Evolutionary conservation across 352 stramenopile species (phyloP).

Genomic region (Phytophthora constricta): DNA sequence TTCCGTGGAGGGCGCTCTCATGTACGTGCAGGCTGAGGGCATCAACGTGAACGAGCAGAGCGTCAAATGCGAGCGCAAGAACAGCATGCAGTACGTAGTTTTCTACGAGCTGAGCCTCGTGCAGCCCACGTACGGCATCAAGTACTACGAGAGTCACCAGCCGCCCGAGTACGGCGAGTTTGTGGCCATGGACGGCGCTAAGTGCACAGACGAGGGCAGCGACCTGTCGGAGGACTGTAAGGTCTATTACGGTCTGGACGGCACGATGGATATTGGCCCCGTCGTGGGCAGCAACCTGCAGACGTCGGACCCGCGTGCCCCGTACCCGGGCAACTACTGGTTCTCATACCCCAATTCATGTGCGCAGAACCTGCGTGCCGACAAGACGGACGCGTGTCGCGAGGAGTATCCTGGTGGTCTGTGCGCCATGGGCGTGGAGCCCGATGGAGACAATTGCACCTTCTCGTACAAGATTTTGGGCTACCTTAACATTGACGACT

Average conservation of each 20-base stretch:
- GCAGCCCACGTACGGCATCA: conserved; percentile 57
- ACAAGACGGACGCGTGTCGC: conserved; percentile 59
- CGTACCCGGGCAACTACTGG: conserved; percentile 76
- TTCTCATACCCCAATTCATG: conserved; percentile 76
- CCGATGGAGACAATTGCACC: conserved; percentile 60
- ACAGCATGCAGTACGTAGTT: conserved; percentile 74
- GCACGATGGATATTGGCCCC: conserved; percentile 48
- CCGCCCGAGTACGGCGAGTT: conserved; percentile 60
- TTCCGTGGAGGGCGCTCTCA: conserved; percentile 65
- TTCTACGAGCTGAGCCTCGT: conserved; percentile 77
- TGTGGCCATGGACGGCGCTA: conserved; percentile 66
- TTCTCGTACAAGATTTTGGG: conserved; percentile 70
- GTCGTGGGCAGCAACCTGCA: conserved; percentile 57
- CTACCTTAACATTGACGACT: conserved; percentile 61
- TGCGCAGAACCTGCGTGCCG: conserved; percentile 43
- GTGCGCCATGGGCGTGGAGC: conserved; percentile 47
- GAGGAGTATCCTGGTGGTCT: conserved; percentile 46
- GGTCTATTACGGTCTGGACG: conserved; percentile 54
- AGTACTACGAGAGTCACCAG: conserved; percentile 51
- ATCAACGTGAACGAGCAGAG: conserved; percentile 65
- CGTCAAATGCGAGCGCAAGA: conserved; percentile 68
- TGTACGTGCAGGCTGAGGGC: conserved; percentile 73
- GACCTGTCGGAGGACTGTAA: conserved; percentile 52
- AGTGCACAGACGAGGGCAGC: conserved; percentile 52
- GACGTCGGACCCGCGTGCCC: conserved; percentile 51